These are phyloP conservation scores for Dichotomocladium elegans DNA, from an alignment of 371 early-diverging fungal genomes.

Conservation along the genomic window DNA sequence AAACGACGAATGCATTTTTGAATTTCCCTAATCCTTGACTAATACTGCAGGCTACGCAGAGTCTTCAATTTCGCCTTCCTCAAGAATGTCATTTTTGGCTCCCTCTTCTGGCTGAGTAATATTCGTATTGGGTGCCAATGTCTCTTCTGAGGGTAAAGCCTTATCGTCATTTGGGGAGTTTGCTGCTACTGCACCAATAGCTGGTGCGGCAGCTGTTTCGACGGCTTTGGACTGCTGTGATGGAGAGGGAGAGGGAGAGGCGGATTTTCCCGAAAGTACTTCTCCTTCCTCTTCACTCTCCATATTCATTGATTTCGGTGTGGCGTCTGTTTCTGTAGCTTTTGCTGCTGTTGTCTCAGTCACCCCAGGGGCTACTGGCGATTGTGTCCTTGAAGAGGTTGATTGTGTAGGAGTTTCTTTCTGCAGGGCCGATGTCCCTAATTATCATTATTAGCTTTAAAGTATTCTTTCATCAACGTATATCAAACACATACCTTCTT, in stretches of 20 bases:
- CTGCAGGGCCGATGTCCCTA: background rate
- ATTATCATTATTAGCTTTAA: conserved; percentile 2
- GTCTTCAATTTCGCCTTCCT: conserved; percentile 40
- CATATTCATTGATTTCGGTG: background rate
- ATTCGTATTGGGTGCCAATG: too few relatives aligned
- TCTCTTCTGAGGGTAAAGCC: too few relatives aligned
- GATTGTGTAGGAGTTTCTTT: background rate
- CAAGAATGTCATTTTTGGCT: conserved; percentile 12
- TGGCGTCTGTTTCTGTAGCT: conserved; percentile 1
- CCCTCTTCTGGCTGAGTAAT: background rate
- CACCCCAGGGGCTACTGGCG: too few relatives aligned
- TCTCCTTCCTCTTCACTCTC: conserved; percentile 47
- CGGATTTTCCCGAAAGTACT: conserved; percentile 27
- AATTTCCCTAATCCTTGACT: too few relatives aligned
- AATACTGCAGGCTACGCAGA: too few relatives aligned
- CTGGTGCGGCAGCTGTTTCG: conserved; percentile 2
- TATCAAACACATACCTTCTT: background rate
- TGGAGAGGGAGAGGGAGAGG: conserved; percentile 16
- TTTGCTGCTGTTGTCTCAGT: background rate
- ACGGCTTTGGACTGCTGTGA: background rate
- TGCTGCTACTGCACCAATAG: background rate
- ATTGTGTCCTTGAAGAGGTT: background rate
- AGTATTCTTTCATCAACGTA: background rate
- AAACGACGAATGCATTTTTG: too few relatives aligned
- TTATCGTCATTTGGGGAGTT: too few relatives aligned